Conservation (phyloP, 2,329 filamentous ascomycete genomes). For the Lecanosticta acicola region DNA sequence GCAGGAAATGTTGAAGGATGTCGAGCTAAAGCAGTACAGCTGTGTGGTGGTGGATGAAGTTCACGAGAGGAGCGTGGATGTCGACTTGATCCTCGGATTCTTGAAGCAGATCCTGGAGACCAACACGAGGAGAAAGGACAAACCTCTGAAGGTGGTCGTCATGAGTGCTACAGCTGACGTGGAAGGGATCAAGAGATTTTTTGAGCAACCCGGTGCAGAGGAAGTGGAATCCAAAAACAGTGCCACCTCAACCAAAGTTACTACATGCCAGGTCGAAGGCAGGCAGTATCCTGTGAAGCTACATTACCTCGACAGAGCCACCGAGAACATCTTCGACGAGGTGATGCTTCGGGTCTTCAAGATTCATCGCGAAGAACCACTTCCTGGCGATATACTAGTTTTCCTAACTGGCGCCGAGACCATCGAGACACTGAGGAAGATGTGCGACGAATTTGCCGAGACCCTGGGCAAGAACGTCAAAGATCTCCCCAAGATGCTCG, state of each 20-base stretch:
- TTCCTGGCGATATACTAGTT: conserved; percentile 90
- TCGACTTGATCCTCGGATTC: conserved; percentile 86
- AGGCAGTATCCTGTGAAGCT: conserved; percentile 81
- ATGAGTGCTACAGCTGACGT: conserved; percentile 98
- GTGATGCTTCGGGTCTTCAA: conserved; percentile 77
- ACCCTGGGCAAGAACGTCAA: conserved; percentile 54
- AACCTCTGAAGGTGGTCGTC: conserved; percentile 79
- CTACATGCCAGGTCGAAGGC: conserved; percentile 65
- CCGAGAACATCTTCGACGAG: conserved; percentile 75
- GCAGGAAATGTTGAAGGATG: conserved; percentile 85
- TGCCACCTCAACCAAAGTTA: conserved; percentile 7
- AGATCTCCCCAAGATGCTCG: conserved; percentile 45
- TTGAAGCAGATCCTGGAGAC: conserved; percentile 68
- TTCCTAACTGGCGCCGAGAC: conserved; percentile 92
- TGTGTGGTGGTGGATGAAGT: conserved; percentile 93
- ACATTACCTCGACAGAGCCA: conserved; percentile 65
- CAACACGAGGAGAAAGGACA: conserved; percentile 53
- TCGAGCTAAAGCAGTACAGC: conserved; percentile 75
- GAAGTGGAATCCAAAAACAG: no score
- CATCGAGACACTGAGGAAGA: conserved; percentile 72
- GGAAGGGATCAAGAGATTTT: conserved; percentile 70
- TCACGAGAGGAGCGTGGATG: conserved; percentile 90
- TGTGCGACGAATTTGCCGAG: conserved; percentile 73
- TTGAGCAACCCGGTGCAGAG: conserved; percentile 36
- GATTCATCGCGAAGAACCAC: conserved; percentile 77